These are phyloP conservation scores for Zoysia matrella DNA, from an alignment of 202 grass and related monocot genomes.

Conservation along the genomic window DNA sequence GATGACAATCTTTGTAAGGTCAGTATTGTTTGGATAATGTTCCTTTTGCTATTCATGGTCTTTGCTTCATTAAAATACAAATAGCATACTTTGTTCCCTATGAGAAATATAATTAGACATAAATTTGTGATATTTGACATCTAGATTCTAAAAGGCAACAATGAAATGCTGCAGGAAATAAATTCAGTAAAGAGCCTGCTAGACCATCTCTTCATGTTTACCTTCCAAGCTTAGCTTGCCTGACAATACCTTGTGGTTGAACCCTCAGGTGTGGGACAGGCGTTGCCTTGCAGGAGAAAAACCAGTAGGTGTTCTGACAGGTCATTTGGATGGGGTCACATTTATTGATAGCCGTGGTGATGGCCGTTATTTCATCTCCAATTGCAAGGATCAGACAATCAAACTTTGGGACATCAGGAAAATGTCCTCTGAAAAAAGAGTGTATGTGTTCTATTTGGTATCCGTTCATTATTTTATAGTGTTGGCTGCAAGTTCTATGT, in stretches of 20 bases:
- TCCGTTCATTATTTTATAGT: slow-evolving; percentile 8
- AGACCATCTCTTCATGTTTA: slow-evolving; percentile 13
- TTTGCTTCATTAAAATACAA: slow-evolving; percentile 31
- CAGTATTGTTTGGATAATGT: slow-evolving; percentile 26
- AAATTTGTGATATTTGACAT: slow-evolving; percentile 16
- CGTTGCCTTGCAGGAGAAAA: slow-evolving; percentile 69
- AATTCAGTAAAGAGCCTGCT: slow-evolving; percentile 2
- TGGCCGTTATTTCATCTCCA: slow-evolving; percentile 91
- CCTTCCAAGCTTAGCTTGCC: background rate
- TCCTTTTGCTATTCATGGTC: background rate
- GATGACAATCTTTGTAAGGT: slow-evolving; percentile 94
- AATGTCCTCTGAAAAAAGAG: slow-evolving; percentile 3
- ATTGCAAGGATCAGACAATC: slow-evolving; percentile 92
- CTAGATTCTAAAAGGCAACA: slow-evolving; percentile 27
- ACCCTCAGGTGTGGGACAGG: slow-evolving; percentile 86
- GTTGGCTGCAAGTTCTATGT: background rate
- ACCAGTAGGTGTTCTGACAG: slow-evolving; percentile 73
- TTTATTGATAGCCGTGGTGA: slow-evolving; percentile 92
- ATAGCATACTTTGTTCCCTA: background rate
- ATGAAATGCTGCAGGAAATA: slow-evolving; percentile 21
- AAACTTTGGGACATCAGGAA: slow-evolving; percentile 38
- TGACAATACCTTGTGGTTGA: slow-evolving; percentile 28
- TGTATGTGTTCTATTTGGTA: slow-evolving; percentile 35
- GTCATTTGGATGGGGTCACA: slow-evolving; percentile 91
- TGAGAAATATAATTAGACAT: slow-evolving; percentile 32